These are phyloP conservation scores for Globisporangium echinulatum DNA, from an alignment of 352 stramenopile genomes.

Conservation along the genomic window DNA sequence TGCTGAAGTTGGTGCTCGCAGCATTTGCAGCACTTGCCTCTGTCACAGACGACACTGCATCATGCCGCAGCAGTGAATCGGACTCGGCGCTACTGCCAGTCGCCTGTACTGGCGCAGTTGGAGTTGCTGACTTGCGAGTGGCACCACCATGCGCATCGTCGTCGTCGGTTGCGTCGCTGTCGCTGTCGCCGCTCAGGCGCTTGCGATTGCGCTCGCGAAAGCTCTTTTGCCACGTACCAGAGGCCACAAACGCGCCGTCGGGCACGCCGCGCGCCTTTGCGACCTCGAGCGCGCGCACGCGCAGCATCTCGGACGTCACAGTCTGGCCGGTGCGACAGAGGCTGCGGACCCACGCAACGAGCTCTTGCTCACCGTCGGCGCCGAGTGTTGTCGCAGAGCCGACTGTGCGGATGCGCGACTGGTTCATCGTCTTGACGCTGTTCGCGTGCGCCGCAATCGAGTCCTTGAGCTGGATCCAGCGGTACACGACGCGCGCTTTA, in stretches of 20 bases:
- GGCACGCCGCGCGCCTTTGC: constrained; percentile 5
- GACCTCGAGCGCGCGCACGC: constrained; percentile 3
- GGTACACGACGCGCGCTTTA: constrained; percentile 12
- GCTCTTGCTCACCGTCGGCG: constrained; percentile 2
- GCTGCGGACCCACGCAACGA: constrained; percentile 8
- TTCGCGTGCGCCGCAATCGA: constrained; percentile 8
- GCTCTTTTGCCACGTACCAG: constrained; percentile 12
- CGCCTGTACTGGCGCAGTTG: too few relatives aligned
- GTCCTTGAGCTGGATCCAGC: constrained; percentile 10
- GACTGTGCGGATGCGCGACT: constrained; percentile 9
- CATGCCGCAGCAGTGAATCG: too few relatives aligned
- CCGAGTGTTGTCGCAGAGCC: constrained; percentile 11
- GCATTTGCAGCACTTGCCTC: too few relatives aligned
- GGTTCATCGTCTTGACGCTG: constrained; percentile 13
- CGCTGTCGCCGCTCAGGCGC: not conserved
- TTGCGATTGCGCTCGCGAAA: constrained; percentile 5
- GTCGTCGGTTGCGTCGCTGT: not conserved
- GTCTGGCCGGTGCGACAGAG: not conserved
- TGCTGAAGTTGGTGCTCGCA: too few relatives aligned
- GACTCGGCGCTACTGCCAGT: too few relatives aligned
- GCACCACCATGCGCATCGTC: not conserved
- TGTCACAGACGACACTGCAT: too few relatives aligned
- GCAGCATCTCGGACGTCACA: constrained; percentile 11
- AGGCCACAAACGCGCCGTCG: constrained; percentile 7
- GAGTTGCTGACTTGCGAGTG: too few relatives aligned